phyloP scores from a whole-genome alignment of 768 basidiomycete species.

The Scleroderma bovista region DNA sequence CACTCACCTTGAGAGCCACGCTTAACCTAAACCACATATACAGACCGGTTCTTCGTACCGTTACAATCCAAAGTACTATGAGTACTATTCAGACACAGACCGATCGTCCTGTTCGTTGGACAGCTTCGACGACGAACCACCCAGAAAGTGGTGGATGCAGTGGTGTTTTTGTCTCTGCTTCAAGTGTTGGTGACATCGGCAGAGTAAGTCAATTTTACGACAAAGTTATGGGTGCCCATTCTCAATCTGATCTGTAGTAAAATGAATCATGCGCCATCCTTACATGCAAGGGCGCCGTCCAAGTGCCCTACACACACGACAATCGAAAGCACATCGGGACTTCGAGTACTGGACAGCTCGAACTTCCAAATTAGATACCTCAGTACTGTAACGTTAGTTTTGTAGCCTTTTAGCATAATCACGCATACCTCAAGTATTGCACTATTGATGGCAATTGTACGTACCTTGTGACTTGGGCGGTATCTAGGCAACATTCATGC shows the following conservation, averaged over 20 bases:
- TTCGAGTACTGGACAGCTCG: neutral
- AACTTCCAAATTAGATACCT: neutral
- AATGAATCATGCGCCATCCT: neutral
- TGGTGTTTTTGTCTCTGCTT: constrained; percentile 16
- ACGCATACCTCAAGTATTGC: neutral
- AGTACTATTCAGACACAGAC: constrained; percentile 19
- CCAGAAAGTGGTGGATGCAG: constrained; percentile 16
- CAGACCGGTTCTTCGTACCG: constrained; percentile 7
- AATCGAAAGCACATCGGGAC: neutral
- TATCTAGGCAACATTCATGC: neutral
- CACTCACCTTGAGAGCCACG: neutral
- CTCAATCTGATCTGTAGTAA: neutral
- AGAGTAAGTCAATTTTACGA: neutral
- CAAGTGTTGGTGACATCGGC: constrained; percentile 17
- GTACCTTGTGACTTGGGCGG: neutral
- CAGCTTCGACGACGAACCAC: constrained; percentile 15
- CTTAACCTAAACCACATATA: neutral
- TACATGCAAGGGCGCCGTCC: neutral
- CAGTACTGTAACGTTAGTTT: neutral
- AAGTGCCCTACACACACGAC: neutral
- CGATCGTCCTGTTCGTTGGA: constrained; percentile 21
- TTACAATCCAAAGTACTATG: constrained; percentile 10
- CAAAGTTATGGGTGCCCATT: neutral
- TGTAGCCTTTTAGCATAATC: neutral
- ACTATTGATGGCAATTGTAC: neutral